Evolutionary conservation across 495 filamentous ascomycete species (phyloP).

Genomic region (Hypomontagnella submonticulosa): DNA sequence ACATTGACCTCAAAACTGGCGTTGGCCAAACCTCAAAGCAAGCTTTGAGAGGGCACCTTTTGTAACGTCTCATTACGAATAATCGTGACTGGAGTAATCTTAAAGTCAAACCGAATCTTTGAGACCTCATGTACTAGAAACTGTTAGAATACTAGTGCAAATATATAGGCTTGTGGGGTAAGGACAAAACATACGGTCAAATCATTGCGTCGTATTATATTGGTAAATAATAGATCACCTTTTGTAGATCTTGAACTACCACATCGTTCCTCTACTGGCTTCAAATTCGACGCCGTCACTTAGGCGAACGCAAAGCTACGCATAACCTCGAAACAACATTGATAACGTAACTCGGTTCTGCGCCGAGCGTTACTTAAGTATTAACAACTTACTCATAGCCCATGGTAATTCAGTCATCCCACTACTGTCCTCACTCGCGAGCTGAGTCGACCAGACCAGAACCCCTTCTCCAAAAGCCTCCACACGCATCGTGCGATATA

Average conservation of each 20-base stretch:
- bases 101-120: no score
- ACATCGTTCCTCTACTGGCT: no score
- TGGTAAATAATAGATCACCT: background rate
- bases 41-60: slow-evolving; percentile 49
- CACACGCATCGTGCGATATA: slow-evolving; percentile 22
- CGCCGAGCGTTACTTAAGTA: slow-evolving; percentile 3
- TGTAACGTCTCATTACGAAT: slow-evolving; percentile 4
- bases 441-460: slow-evolving; percentile 21
- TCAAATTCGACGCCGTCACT: background rate
- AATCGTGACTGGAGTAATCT: slow-evolving; percentile 1
- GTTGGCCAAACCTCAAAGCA: slow-evolving; percentile 53
- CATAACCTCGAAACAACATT: background rate
- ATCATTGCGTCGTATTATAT: background rate
- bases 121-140: no score
- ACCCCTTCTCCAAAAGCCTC: no score
- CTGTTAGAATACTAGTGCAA: no score
- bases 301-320: background rate
- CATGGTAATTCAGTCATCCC: slow-evolving; percentile 12
- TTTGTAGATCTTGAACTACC: background rate
- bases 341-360: background rate
- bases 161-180: slow-evolving; percentile 5
- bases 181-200: background rate
- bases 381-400: slow-evolving; percentile 16
- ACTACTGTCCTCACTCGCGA: background rate
- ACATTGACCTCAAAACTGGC: slow-evolving; percentile 58